These are phyloP conservation scores for Entomophthora muscae DNA, from an alignment of 371 early-diverging fungal genomes.

Conservation along the genomic window DNA sequence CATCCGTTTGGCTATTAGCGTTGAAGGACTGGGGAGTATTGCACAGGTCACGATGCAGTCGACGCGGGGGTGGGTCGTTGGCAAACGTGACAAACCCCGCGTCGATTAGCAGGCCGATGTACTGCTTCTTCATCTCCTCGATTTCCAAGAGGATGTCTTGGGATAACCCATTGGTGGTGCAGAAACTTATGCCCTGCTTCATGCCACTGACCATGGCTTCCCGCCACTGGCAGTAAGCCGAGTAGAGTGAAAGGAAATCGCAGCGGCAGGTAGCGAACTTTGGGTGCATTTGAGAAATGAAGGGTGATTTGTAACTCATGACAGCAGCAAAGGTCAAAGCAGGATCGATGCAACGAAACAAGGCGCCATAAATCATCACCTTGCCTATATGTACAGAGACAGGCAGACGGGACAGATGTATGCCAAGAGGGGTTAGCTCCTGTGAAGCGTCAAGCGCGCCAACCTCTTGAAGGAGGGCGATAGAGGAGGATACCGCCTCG, in stretches of 20 bases:
- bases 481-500: conserved; percentile 45
- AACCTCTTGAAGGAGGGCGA: conserved; percentile 33
- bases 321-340: conserved; percentile 52
- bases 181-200: conserved; percentile 25
- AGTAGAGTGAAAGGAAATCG: neutral
- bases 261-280: neutral
- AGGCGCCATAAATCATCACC: conserved; percentile 48
- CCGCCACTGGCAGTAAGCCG: conserved; percentile 10
- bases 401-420: conserved; percentile 59
- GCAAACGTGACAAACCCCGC: neutral
- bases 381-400: conserved; percentile 67
- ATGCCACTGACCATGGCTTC: conserved; percentile 35
- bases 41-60: neutral
- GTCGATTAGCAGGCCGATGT: neutral
- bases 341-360: conserved; percentile 51
- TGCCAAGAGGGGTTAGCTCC: conserved; percentile 72
- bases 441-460: conserved; percentile 27
- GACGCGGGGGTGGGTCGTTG: neutral
- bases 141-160: neutral
- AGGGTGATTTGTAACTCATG: conserved; percentile 34
- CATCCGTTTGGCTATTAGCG: neutral
- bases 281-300: conserved; percentile 12
- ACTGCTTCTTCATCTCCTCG: conserved; percentile 1
- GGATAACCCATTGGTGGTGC: conserved; percentile 16
- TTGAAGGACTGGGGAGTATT: neutral